A percentile compares a stretch with the other conserved stretches of the same genome.
phyloP scores from a whole-genome alignment of 2,329 filamentous ascomycete genomes.

The Dactylonectria estremocensis region DNA sequence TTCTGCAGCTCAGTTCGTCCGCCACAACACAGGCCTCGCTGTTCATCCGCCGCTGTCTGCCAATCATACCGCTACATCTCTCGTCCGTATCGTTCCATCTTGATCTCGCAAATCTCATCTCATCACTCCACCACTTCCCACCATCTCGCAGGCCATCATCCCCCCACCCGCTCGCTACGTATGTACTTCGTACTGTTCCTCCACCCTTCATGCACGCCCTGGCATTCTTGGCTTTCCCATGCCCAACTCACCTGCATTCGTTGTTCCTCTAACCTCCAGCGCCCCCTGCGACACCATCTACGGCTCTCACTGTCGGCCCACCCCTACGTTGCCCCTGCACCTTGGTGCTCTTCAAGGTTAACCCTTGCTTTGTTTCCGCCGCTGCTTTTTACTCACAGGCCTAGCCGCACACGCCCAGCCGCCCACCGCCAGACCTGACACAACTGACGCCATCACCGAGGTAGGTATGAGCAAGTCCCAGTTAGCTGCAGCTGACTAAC shows the following conservation, averaged over 20 bases:
- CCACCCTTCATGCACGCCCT: background rate
- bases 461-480: conserved; percentile 4
- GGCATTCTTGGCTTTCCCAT: background rate
- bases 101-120: conserved; percentile 25
- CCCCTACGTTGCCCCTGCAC: conserved; percentile 1
- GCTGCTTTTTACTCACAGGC: conserved; percentile 40
- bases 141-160: background rate
- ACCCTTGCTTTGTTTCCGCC: conserved; percentile 27
- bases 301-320: too few species aligned
- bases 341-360: conserved; percentile 18
- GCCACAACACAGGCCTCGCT: too few species aligned
- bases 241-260: background rate
- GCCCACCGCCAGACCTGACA: conserved; percentile 8
- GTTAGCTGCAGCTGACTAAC: conserved; percentile 6
- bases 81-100: conserved; percentile 11
- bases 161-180: background rate
- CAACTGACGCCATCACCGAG: conserved; percentile 38
- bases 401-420: background rate
- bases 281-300: background rate
- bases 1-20: background rate
- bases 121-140: conserved; percentile 1
- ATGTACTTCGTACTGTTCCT: background rate
- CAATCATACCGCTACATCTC: conserved; percentile 18
- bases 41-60: background rate
- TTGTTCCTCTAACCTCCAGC: conserved; percentile 5